Evolutionary conservation across 345 rosid species (phyloP).

Genomic region (Arabidopsis suecica): DNA sequence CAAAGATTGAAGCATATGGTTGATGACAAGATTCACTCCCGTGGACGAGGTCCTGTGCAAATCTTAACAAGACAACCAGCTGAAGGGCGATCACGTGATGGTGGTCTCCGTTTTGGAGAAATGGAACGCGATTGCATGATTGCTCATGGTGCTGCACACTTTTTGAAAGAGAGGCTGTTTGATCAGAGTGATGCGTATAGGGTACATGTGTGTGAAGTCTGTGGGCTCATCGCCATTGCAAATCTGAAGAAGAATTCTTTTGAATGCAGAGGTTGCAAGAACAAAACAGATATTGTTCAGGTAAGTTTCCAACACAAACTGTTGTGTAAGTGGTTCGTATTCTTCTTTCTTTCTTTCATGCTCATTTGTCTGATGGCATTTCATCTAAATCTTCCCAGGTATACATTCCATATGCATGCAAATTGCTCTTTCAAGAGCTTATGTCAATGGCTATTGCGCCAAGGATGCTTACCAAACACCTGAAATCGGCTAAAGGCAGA

Average conservation of each 20-base stretch:
- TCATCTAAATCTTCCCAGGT: conserved; percentile 55
- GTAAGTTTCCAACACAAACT: conserved; percentile 40
- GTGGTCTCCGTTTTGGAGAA: conserved; percentile 97
- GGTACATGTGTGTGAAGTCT: conserved; percentile 88
- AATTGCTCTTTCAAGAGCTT: conserved; percentile 94
- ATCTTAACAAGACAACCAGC: conserved; percentile 98
- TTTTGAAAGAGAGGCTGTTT: conserved; percentile 91
- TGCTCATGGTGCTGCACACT: conserved; percentile 96
- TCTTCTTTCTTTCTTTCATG: neutral
- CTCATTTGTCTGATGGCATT: conserved; percentile 18
- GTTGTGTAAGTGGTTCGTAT: neutral
- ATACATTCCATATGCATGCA: conserved; percentile 92
- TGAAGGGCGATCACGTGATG: conserved; percentile 97
- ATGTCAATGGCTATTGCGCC: conserved; percentile 99
- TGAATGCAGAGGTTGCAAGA: conserved; percentile 98
- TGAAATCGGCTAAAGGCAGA: conserved; percentile 60
- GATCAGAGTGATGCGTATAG: conserved; percentile 98
- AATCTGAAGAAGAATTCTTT: conserved; percentile 89
- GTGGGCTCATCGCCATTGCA: conserved; percentile 95
- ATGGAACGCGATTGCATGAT: conserved; percentile 99
- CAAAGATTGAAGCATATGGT: conserved; percentile 99
- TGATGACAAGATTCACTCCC: conserved; percentile 96
- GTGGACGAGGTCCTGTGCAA: conserved; percentile 97
- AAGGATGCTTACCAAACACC: conserved; percentile 82
- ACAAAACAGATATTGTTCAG: conserved; percentile 93